Evolutionary conservation across 192 early-diverging fungal species (phyloP), one percentile per base, ranked within the genome.

Genomic region (Lobosporangium transversale): DNA sequence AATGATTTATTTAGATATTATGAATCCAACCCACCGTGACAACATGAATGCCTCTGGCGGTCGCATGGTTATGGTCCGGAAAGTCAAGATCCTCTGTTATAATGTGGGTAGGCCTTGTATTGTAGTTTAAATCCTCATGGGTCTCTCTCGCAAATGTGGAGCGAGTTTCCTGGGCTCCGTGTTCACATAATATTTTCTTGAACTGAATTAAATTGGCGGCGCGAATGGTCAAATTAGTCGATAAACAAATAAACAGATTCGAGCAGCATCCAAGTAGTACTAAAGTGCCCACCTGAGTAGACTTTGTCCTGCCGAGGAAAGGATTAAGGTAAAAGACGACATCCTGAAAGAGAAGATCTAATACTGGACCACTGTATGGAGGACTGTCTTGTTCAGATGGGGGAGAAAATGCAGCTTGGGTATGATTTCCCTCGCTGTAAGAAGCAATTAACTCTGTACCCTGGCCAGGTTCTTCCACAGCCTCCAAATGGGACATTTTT

Each of bases 281-380:
- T 37, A n/a, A 12, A 21, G n/a, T 3, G 21, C 35, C 32, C 32
- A 75, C 71, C 63, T 66, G 33, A 10, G 43, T 63, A 4, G 31
- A 29, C 43, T 32, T 42, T 20, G 24, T 37, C 5, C 10, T 52
- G 18, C 43, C 42, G 29, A 75, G 63, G 56, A 75, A 75, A 3
- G 62, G 63, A 31, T 60, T 66, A 20, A 75, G 58, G 51, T 61
- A 66, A 55, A 66, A 75, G 4, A 55, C 51, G 33, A 75, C 71
- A 10, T 49, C 15, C 20, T 55, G 36, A 31, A 75, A 75, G 44
- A 75, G 32, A 21, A 47, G 47, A 56, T 36, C 44, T 6, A 37
- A 3, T 1, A 27, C 37, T 5, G 20, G 18, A 21, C 50, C 36
- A 15, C 40, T 31, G 1, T 40, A 12, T 18, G 49, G 32, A 11